A percentile compares a stretch with the other conserved stretches of the same genome.
These are phyloP conservation scores for Drechslerella dactyloides DNA, from an alignment of 2,329 filamentous ascomycete species.

Conservation along the genomic window DNA sequence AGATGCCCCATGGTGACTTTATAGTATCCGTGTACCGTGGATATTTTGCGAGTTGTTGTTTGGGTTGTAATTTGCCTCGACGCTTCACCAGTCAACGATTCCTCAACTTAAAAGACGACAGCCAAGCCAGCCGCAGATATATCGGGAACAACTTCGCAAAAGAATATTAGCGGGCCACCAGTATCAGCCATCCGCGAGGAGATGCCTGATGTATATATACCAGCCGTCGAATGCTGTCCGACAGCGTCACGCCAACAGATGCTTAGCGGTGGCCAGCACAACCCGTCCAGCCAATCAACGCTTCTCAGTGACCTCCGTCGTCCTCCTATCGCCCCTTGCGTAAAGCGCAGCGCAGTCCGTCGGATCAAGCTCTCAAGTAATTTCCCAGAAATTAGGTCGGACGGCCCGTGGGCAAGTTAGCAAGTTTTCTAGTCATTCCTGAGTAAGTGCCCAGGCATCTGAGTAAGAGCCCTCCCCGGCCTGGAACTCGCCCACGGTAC, in stretches of 20 bases:
- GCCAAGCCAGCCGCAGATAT: not conserved
- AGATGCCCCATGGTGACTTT: slow-evolving; percentile 13
- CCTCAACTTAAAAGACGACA: too few species aligned
- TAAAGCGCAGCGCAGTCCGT: too few species aligned
- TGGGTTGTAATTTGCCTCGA: not conserved
- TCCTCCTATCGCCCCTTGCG: too few species aligned
- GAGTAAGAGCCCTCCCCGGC: too few species aligned
- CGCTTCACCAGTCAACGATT: too few species aligned
- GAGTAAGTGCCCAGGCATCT: too few species aligned
- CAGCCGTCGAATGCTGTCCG: not conserved
- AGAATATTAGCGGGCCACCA: not conserved
- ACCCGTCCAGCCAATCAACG: not conserved
- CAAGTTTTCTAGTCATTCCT: too few species aligned
- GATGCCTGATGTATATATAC: slow-evolving; percentile 23
- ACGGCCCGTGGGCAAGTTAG: too few species aligned
- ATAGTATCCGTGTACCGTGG: not conserved
- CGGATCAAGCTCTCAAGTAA: too few species aligned
- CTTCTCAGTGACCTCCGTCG: too few species aligned
- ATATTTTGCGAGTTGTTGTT: not conserved
- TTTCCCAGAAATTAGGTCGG: too few species aligned
- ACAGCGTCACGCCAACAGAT: not conserved
- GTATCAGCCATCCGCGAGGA: not conserved
- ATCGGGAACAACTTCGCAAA: too few species aligned
- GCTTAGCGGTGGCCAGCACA: not conserved
- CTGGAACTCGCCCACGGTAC: not conserved